A percentile compares a stretch with the other conserved stretches of the same genome.
Evolutionary conservation across 192 early-diverging fungal species (phyloP).

Genomic region (Linnemannia zychae): DNA sequence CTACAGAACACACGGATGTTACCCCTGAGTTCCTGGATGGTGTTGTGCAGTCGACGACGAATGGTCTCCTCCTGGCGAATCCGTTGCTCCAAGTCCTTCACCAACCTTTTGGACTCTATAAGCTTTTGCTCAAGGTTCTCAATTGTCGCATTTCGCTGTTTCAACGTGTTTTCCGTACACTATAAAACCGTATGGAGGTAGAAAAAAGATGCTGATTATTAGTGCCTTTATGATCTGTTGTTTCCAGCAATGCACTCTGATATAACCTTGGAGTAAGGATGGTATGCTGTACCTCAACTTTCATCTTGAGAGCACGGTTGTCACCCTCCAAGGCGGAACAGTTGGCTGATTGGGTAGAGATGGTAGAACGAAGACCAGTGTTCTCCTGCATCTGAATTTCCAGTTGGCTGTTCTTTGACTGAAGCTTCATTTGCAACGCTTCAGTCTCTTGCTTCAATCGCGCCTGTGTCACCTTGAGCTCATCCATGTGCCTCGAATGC

Average conservation of each 20-base stretch:
- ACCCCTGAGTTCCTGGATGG: slow-evolving; percentile 94
- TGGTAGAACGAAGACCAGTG: slow-evolving; percentile 54
- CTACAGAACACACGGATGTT: slow-evolving; percentile 98
- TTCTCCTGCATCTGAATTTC: slow-evolving; percentile 60
- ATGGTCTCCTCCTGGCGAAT: slow-evolving; percentile 73
- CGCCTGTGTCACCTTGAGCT: slow-evolving; percentile 41
- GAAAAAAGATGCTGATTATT: not conserved
- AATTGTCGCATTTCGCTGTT: slow-evolving; percentile 59
- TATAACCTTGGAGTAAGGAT: no score
- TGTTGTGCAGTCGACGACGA: slow-evolving; percentile 91
- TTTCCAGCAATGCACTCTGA: no score
- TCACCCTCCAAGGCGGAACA: slow-evolving; percentile 62
- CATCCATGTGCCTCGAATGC: slow-evolving; percentile 53
- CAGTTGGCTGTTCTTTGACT: slow-evolving; percentile 41
- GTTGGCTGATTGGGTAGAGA: slow-evolving; percentile 64
- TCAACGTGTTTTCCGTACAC: slow-evolving; percentile 50
- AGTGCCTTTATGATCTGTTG: not conserved
- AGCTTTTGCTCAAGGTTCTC: slow-evolving; percentile 30
- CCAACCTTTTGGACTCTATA: slow-evolving; percentile 5
- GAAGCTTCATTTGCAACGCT: slow-evolving; percentile 36
- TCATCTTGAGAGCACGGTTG: slow-evolving; percentile 51
- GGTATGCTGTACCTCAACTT: slow-evolving; percentile 49
- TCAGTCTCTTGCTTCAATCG: slow-evolving; percentile 55
- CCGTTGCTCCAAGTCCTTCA: slow-evolving; percentile 35
- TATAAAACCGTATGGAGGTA: not conserved